Percentiles rank a stretch among this genome's conserved stretches.
phyloP scores from a whole-genome alignment of 2,329 filamentous ascomycete species.

The Phialophora verrucosa region DNA sequence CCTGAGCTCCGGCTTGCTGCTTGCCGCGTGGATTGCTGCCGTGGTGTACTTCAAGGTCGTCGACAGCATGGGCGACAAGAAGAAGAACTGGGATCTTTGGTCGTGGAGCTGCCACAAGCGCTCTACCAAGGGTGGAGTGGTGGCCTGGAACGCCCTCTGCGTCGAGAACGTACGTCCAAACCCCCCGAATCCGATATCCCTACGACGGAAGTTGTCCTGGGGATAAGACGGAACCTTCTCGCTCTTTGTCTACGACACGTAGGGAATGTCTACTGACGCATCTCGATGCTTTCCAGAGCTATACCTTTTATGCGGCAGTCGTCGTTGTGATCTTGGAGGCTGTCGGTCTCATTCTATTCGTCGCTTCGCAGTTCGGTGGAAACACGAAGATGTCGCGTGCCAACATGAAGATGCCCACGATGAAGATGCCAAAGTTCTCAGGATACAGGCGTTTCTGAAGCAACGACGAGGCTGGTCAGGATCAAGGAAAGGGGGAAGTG shows the following conservation, averaged over 20 bases:
- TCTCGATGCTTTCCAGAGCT: constrained; percentile 9
- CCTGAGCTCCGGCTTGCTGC: constrained; percentile 10
- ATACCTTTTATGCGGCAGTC: constrained; percentile 12
- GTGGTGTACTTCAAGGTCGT: constrained; percentile 10
- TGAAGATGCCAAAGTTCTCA: constrained; percentile 5
- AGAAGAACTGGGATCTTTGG: constrained; percentile 13
- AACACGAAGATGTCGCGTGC: background rate
- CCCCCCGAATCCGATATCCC: background rate
- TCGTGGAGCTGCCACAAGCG: constrained; percentile 12
- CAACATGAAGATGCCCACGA: constrained; percentile 9
- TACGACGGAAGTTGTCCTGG: background rate
- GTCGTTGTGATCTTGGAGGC: constrained; percentile 4
- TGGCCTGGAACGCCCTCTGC: constrained; percentile 12
- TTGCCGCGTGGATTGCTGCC: constrained; percentile 8
- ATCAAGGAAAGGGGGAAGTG: background rate
- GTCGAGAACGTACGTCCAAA: constrained; percentile 9
- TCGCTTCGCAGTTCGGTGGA: background rate
- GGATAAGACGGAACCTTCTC: background rate
- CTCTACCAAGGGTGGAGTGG: constrained; percentile 3
- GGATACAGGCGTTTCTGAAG: constrained; percentile 9
- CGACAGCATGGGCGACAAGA: constrained; percentile 11
- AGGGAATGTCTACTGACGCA: background rate
- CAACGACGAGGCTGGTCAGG: background rate
- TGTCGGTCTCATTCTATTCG: constrained; percentile 9
- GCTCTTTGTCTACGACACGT: background rate